Evolutionary conservation across 768 basidiomycete genomes (phyloP).

Genomic region (Coprinopsis cinerea): DNA sequence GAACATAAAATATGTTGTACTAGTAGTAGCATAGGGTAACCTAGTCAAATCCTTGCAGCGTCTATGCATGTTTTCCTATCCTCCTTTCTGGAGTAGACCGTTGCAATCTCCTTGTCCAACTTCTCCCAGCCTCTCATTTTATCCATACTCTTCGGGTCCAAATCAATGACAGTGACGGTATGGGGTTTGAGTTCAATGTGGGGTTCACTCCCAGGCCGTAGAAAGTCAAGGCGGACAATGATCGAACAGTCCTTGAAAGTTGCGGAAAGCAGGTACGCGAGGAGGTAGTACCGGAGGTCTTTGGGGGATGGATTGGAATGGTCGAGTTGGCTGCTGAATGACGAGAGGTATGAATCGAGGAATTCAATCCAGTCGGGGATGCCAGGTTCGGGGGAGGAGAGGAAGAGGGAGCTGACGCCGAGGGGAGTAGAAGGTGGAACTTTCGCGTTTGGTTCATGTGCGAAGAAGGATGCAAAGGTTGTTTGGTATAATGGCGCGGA

Average conservation of each 20-base stretch:
- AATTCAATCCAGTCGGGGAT: constrained; percentile 65
- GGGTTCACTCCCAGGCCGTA: constrained; percentile 17
- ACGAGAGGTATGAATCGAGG: constrained; percentile 43
- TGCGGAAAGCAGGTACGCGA: constrained; percentile 82
- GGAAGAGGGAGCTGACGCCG: constrained; percentile 25
- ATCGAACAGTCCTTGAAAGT: constrained; percentile 96
- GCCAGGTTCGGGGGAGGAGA: constrained; percentile 42
- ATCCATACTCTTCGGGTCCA: constrained; percentile 72
- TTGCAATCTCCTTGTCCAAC: constrained; percentile 61
- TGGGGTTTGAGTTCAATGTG: constrained; percentile 15
- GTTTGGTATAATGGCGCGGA: constrained; percentile 20
- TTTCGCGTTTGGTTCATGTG: constrained; percentile 11
- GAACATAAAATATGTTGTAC: too few species aligned
- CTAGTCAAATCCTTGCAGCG: neutral
- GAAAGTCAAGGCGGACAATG: constrained; percentile 30
- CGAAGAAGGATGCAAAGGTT: constrained; percentile 18
- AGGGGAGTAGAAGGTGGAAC: constrained; percentile 23
- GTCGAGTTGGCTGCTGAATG: constrained; percentile 24
- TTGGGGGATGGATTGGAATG: constrained; percentile 32
- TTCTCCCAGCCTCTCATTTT: constrained; percentile 66
- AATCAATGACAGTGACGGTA: constrained; percentile 70
- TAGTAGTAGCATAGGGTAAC: neutral
- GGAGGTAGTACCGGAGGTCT: constrained; percentile 54
- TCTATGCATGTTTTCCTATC: constrained; percentile 29
- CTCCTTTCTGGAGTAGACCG: constrained; percentile 15